Evolutionary conservation across 139 green algal genomes (phyloP).

Genomic region (Chlorokybus atmophyticus): DNA sequence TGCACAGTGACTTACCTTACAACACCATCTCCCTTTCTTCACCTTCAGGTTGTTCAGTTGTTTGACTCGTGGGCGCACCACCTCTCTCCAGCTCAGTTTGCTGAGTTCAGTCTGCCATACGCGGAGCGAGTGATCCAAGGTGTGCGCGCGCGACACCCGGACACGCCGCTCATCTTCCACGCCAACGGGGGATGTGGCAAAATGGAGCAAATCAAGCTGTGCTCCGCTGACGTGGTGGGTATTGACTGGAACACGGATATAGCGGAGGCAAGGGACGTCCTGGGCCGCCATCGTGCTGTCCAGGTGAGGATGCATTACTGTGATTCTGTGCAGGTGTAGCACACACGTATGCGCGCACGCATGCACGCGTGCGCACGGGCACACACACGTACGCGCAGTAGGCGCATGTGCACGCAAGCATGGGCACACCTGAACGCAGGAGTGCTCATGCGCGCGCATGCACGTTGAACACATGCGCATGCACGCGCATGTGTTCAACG

Average conservation of each 20-base stretch:
- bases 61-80: slow-evolving; percentile 98
- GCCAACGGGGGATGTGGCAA: slow-evolving; percentile 89
- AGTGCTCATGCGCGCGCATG: too few relatives aligned
- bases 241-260: slow-evolving; percentile 84
- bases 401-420: too few relatives aligned
- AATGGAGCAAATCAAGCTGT: slow-evolving; percentile 37
- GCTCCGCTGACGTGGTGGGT: slow-evolving; percentile 69
- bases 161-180: slow-evolving; percentile 90
- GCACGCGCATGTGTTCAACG: too few relatives aligned
- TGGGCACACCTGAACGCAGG: too few relatives aligned
- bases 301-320: slow-evolving; percentile 22
- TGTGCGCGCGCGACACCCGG: slow-evolving; percentile 55
- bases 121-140: slow-evolving; percentile 58
- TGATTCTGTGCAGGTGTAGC: too few relatives aligned
- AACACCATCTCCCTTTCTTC: too few relatives aligned
- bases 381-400: too few relatives aligned
- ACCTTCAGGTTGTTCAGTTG: slow-evolving; percentile 77
- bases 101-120: slow-evolving; percentile 86
- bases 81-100: slow-evolving; percentile 74
- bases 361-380: too few relatives aligned
- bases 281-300: slow-evolving; percentile 40
- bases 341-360: too few relatives aligned
- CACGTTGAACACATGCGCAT: too few relatives aligned
- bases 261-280: slow-evolving; percentile 36
- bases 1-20: too few relatives aligned